A percentile compares a stretch with the other conserved stretches of the same genome.
These are phyloP conservation scores for Curvularia lunata DNA, from an alignment of 2,329 filamentous ascomycete species.

Conservation along the genomic window DNA sequence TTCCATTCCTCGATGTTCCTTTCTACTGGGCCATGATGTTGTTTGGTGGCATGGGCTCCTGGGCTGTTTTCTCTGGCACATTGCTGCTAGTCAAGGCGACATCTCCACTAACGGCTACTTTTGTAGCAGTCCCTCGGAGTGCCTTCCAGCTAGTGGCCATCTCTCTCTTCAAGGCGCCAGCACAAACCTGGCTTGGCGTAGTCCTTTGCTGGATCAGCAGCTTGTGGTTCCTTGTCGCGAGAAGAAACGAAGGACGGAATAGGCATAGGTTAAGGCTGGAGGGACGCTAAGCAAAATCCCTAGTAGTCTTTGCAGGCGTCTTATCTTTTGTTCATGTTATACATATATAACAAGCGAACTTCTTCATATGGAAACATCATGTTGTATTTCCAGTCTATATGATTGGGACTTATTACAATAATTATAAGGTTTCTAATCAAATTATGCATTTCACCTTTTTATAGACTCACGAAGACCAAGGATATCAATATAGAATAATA, in stretches of 20 bases:
- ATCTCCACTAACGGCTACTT: constrained; percentile 58
- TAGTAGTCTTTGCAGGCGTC: neutral
- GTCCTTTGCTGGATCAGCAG: constrained; percentile 58
- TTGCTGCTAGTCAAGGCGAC: constrained; percentile 59
- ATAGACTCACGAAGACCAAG: too few relatives aligned
- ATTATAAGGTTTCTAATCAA: neutral
- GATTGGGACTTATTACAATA: neutral
- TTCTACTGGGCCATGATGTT: constrained; percentile 63
- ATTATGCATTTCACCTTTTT: neutral
- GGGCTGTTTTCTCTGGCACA: constrained; percentile 57
- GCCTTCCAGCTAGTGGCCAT: constrained; percentile 59
- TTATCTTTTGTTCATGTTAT: neutral
- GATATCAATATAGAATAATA: neutral
- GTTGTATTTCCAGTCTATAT: neutral
- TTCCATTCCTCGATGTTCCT: constrained; percentile 61
- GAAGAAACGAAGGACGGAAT: constrained; percentile 50
- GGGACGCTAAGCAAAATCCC: constrained; percentile 27
- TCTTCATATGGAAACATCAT: neutral
- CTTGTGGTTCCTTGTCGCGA: constrained; percentile 56
- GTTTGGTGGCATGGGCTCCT: constrained; percentile 56
- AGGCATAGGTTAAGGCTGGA: constrained; percentile 44
- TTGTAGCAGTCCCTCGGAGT: constrained; percentile 57
- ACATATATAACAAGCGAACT: neutral
- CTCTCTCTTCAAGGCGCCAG: constrained; percentile 56
- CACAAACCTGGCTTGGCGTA: constrained; percentile 60